Evolutionary conservation across 2,329 filamentous ascomycete genomes (phyloP).

Genomic region (Akanthomyces muscarius): DNA sequence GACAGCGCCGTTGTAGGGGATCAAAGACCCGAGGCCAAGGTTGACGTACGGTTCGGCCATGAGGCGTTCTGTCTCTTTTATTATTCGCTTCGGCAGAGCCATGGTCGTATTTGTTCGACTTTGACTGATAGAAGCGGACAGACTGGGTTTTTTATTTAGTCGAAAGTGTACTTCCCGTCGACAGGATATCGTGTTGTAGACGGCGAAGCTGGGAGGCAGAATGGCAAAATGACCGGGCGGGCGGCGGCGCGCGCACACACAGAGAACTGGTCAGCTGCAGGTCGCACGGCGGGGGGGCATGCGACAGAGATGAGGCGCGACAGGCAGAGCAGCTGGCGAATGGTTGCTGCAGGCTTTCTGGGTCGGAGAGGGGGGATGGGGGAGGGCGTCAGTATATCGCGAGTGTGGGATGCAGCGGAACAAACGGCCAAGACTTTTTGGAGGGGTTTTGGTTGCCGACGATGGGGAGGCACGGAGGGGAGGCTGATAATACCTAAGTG

Average conservation of each 20-base stretch:
- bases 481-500: neutral
- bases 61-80: slow-evolving; percentile 97
- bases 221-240: neutral
- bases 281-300: slow-evolving; percentile 14
- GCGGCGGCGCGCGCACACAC: neutral
- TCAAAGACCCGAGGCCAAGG: neutral
- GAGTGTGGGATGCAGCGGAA: neutral
- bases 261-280: slow-evolving; percentile 7
- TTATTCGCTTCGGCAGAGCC: slow-evolving; percentile 91
- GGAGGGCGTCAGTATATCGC: neutral
- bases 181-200: neutral
- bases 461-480: neutral
- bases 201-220: neutral
- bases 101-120: slow-evolving; percentile 31
- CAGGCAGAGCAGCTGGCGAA: neutral
- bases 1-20: neutral
- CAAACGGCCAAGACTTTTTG: neutral
- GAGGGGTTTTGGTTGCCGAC: neutral
- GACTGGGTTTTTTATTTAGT: too few species aligned
- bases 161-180: neutral
- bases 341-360: neutral
- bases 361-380: too few species aligned
- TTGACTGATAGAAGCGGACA: too few species aligned
- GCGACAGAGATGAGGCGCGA: neutral
- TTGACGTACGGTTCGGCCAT: slow-evolving; percentile 85